Conservation (phyloP, 495 filamentous ascomycete species). For the Apodospora peruviana region DNA sequence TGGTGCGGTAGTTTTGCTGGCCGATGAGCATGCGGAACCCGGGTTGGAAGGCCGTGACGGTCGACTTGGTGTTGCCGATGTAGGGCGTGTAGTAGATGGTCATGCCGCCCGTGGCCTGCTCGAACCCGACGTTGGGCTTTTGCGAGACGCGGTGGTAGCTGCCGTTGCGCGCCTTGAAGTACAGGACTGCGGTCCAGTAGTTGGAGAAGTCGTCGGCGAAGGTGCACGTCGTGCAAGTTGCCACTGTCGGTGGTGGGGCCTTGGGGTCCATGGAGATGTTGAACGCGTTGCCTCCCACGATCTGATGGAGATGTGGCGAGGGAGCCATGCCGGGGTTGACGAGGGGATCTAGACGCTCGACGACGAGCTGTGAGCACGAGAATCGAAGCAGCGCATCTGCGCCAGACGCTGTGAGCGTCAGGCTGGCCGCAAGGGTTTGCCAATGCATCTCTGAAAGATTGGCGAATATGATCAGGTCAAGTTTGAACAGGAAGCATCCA, state of each 20-base stretch:
- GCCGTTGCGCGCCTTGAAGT: constrained; percentile 39
- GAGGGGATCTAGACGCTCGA: constrained; percentile 14
- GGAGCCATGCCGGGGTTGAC: constrained; percentile 18
- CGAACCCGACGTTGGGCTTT: constrained; percentile 31
- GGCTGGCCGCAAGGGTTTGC: neutral
- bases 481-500: neutral
- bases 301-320: constrained; percentile 23
- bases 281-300: constrained; percentile 36
- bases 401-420: constrained; percentile 2
- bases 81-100: constrained; percentile 39
- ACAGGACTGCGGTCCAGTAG: constrained; percentile 40
- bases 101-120: constrained; percentile 33
- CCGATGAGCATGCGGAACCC: constrained; percentile 75
- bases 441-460: neutral
- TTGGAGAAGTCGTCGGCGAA: constrained; percentile 17
- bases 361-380: constrained; percentile 35
- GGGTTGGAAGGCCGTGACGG: constrained; percentile 40
- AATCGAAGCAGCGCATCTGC: constrained; percentile 48
- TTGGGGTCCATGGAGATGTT: constrained; percentile 32
- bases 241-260: constrained; percentile 28
- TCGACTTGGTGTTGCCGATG: constrained; percentile 24
- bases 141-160: constrained; percentile 35
- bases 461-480: neutral
- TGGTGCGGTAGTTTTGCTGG: constrained; percentile 40
- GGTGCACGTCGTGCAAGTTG: constrained; percentile 20